Evolutionary conservation across 192 early-diverging fungal genomes (phyloP), one percentile per base, ranked within the genome.

Genomic region (Entrophospora sp.): DNA sequence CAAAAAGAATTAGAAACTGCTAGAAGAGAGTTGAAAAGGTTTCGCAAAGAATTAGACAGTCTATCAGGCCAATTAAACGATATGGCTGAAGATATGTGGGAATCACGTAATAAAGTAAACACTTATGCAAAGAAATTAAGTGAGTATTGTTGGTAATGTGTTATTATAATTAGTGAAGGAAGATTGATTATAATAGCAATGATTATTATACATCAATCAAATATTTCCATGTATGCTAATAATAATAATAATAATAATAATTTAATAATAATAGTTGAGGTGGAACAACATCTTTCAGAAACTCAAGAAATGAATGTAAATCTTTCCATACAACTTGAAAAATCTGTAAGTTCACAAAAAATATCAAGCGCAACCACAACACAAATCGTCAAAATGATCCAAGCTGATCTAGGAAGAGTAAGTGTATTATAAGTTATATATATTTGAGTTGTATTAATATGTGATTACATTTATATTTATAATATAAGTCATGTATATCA

Each of bases 281-380:
- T 82, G 1, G 83, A 84, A 48, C 83, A 84, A 48, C 77, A 75
- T 28, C 46, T 84, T 20, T 68, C 73, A 2, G 63, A 74, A 36
- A 84, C 83, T 1, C 75, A 79, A 72, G 83, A 82, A 46, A 69
- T 76, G 51, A 84, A 84, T 63, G 73, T 78, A 16, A 78, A 80
- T 46, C 71, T 84, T 5, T 81, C 81, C 8, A 56, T 73, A 25
- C 69, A 79, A 22, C 51, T 84, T 0, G 77, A 84, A 20, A 81
- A 75, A 20, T 73, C 83, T 1, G 34, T 84, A 4, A 74, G 75
- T 43, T 73, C 73, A 5, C 83, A 84, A 49, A 84, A 82, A 62
- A 73, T 80, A 53, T 76, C 75, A 3, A 79, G 76, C 18, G 77
- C 83, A 12, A 84, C 56, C 25, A 84, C 83, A n/a, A 77, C 80